Percentiles rank a stretch among this genome's conserved stretches.
Evolutionary conservation across 441 rosid genomes (phyloP).

Genomic region (Gossypium davidsonii): DNA sequence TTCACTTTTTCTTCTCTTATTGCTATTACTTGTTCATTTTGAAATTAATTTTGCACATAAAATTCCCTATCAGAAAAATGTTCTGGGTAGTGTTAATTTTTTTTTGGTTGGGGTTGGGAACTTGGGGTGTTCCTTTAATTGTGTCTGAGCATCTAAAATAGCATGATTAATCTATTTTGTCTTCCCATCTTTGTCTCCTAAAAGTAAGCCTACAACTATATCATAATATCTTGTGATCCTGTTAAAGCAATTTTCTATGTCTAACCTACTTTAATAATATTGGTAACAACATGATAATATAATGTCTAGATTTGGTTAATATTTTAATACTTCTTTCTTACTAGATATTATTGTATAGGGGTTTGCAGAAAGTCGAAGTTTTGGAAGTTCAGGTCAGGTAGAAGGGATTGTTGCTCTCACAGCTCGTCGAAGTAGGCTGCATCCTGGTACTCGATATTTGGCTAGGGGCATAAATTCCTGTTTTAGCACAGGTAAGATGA

Average conservation of each 20-base stretch:
- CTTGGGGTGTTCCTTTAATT: not conserved
- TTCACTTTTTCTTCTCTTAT: not conserved
- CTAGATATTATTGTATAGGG: slow-evolving; percentile 78
- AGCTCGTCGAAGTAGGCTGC: slow-evolving; percentile 95
- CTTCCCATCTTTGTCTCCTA: not conserved
- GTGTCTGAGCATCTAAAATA: not conserved
- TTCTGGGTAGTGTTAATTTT: not conserved
- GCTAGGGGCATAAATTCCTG: slow-evolving; percentile 97
- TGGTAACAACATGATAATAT: not conserved
- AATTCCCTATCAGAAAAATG: not conserved
- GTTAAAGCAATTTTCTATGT: not conserved
- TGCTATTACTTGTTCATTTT: slow-evolving; percentile 1
- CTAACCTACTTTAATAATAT: not conserved
- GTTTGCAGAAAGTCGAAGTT: slow-evolving; percentile 92
- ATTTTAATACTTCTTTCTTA: slow-evolving; percentile 34
- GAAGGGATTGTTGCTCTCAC: slow-evolving; percentile 87
- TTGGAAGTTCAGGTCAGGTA: slow-evolving; percentile 90
- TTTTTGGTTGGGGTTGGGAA: not conserved
- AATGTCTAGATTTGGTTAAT: slow-evolving; percentile 11
- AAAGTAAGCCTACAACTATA: not conserved
- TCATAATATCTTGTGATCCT: not conserved
- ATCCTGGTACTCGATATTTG: slow-evolving; percentile 97
- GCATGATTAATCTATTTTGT: not conserved
- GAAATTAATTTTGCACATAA: not conserved
- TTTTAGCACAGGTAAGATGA: slow-evolving; percentile 75